These are phyloP conservation scores for Golubevia sp. DNA, from an alignment of 1,284 basidiomycete species.

Conservation along the genomic window DNA sequence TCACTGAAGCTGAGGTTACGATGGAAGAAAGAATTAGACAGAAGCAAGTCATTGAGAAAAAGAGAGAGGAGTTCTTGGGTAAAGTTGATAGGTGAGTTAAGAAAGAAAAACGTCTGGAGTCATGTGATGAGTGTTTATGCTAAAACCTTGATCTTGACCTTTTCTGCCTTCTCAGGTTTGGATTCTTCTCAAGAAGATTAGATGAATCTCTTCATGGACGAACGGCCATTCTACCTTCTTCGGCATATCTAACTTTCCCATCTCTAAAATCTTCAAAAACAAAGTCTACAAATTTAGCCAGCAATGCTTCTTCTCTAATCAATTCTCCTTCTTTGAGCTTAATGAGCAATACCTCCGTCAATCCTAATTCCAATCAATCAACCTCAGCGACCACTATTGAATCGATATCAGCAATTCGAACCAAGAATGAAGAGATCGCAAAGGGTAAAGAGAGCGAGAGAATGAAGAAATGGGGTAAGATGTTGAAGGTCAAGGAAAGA, in stretches of 20 bases:
- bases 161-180: constrained; percentile 8
- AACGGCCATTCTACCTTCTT: neutral
- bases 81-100: constrained; percentile 29
- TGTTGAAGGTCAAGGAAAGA: constrained; percentile 29
- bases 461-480: constrained; percentile 37
- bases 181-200: constrained; percentile 18
- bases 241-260: neutral
- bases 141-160: neutral
- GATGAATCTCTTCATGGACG: neutral
- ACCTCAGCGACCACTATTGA: too few species aligned
- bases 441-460: constrained; percentile 18
- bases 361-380: too few species aligned
- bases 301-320: too few species aligned
- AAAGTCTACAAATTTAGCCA: too few species aligned
- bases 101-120: neutral
- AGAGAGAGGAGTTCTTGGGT: constrained; percentile 22
- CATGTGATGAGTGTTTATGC: neutral
- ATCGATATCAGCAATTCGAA: too few species aligned
- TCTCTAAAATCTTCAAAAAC: neutral
- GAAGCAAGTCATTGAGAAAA: constrained; percentile 22
- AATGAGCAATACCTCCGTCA: too few species aligned
- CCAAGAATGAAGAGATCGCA: too few species aligned
- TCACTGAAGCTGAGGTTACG: constrained; percentile 6
- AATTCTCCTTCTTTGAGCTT: too few species aligned
- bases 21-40: constrained; percentile 19